Evolutionary conservation across 2,329 filamentous ascomycete genomes (phyloP).

Genomic region (Stachybotrys echinatus): DNA sequence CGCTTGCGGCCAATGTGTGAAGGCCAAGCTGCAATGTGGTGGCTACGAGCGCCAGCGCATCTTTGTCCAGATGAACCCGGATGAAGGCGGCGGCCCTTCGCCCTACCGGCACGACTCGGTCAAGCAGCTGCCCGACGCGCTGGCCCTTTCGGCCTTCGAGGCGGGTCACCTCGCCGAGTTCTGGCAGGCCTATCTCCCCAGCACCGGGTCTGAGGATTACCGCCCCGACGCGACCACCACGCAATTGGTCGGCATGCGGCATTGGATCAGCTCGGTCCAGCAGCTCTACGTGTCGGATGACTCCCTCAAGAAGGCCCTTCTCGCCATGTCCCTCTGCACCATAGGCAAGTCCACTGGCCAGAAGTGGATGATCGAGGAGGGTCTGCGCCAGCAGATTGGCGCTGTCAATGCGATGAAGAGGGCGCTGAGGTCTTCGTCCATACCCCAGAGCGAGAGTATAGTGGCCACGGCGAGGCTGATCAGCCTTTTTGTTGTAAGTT

Average conservation of each 20-base stretch:
- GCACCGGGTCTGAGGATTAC: background rate
- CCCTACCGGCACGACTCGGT: background rate
- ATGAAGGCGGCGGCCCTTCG: conserved; percentile 8
- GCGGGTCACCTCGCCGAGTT: background rate
- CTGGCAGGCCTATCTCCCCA: background rate
- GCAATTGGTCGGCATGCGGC: background rate
- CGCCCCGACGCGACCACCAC: background rate
- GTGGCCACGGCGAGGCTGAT: background rate
- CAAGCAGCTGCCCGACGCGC: background rate
- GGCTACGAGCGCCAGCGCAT: conserved; percentile 18
- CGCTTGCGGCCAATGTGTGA: background rate
- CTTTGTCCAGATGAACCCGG: conserved; percentile 19
- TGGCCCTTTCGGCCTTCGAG: background rate
- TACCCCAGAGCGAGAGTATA: background rate
- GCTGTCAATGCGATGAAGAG: background rate
- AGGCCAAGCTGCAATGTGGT: background rate
- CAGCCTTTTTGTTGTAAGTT: background rate
- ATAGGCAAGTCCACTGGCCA: background rate
- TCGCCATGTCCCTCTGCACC: background rate
- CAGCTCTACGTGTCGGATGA: background rate
- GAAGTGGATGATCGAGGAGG: background rate
- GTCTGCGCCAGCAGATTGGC: background rate
- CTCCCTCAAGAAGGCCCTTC: background rate
- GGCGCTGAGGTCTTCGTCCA: background rate
- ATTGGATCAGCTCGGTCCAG: background rate